phyloP scores from a whole-genome alignment of 169 alveolate genomes.

The Theileria parva region DNA sequence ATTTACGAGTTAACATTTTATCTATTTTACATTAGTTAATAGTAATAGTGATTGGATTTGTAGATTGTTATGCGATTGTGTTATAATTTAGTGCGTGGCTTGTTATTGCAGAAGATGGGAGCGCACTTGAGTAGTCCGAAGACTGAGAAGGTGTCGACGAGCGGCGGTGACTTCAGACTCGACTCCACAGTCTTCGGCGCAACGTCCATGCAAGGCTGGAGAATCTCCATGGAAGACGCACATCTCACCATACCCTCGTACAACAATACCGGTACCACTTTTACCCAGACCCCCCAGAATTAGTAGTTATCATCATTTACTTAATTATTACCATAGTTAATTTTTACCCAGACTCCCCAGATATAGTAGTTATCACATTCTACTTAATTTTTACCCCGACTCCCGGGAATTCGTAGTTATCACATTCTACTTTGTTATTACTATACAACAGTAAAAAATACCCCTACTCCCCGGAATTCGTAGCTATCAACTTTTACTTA shows the following conservation, averaged over 20 bases:
- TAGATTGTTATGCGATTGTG: background rate
- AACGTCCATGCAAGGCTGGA: constrained; percentile 94
- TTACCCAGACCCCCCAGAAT: too few relatives aligned
- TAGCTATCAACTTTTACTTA: too few relatives aligned
- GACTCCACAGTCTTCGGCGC: constrained; percentile 82
- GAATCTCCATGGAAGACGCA: constrained; percentile 94
- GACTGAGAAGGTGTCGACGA: constrained; percentile 80
- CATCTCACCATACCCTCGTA: constrained; percentile 78
- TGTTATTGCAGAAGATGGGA: constrained; percentile 79
- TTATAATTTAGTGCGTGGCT: background rate
- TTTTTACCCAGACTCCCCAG: too few relatives aligned
- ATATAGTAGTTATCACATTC: too few relatives aligned
- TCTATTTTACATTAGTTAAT: constrained; percentile 18
- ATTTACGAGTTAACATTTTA: background rate
- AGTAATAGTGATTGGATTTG: background rate
- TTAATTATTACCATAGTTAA: too few relatives aligned
- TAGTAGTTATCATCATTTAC: too few relatives aligned
- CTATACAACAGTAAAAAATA: too few relatives aligned
- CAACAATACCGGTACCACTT: background rate
- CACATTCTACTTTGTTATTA: too few relatives aligned
- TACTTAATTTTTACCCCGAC: too few relatives aligned
- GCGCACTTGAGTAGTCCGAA: constrained; percentile 87
- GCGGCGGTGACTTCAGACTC: constrained; percentile 80
- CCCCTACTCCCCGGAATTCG: too few relatives aligned
- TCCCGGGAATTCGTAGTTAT: too few relatives aligned